Percentiles rank a stretch among this genome's conserved stretches.
phyloP scores from a whole-genome alignment of 2,329 filamentous ascomycete genomes.

The Nannizziopsis arthrosporioides region DNA sequence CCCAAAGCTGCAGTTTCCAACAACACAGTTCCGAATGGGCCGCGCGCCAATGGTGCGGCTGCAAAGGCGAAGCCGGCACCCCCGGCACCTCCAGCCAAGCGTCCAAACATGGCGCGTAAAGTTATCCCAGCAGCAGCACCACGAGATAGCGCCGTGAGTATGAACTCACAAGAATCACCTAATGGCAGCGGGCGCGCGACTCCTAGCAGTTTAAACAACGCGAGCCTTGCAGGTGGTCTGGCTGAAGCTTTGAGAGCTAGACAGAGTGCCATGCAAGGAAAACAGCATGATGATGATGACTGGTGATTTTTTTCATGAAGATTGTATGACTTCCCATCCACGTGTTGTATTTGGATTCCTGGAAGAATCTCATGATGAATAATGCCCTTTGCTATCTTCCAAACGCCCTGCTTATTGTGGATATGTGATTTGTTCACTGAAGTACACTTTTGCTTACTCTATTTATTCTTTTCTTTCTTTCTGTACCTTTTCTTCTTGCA shows the following conservation, averaged over 20 bases:
- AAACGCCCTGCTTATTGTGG: neutral
- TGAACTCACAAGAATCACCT: constrained; percentile 39
- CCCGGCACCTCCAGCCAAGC: constrained; percentile 67
- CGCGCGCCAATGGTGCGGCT: constrained; percentile 27
- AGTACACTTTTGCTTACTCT: neutral
- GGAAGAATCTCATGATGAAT: neutral
- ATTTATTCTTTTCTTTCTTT: neutral
- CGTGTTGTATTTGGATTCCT: neutral
- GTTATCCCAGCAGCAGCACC: constrained; percentile 54
- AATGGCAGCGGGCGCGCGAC: constrained; percentile 58
- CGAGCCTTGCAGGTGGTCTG: constrained; percentile 59
- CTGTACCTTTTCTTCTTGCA: neutral
- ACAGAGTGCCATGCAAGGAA: constrained; percentile 63
- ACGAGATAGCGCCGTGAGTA: constrained; percentile 51
- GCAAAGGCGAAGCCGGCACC: constrained; percentile 56
- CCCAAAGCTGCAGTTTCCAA: constrained; percentile 51
- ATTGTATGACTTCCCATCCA: neutral
- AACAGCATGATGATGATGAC: constrained; percentile 53
- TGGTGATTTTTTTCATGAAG: constrained; percentile 2
- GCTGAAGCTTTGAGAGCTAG: constrained; percentile 67
- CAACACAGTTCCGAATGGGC: constrained; percentile 28
- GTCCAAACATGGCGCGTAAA: constrained; percentile 62
- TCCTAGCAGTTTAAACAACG: constrained; percentile 45
- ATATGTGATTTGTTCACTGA: neutral
- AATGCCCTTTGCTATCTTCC: neutral